Percentiles rank a stretch among this genome's conserved stretches.
These are phyloP conservation scores for Colletotrichum theobromicola DNA, from an alignment of 2,329 filamentous ascomycete species.

Conservation along the genomic window DNA sequence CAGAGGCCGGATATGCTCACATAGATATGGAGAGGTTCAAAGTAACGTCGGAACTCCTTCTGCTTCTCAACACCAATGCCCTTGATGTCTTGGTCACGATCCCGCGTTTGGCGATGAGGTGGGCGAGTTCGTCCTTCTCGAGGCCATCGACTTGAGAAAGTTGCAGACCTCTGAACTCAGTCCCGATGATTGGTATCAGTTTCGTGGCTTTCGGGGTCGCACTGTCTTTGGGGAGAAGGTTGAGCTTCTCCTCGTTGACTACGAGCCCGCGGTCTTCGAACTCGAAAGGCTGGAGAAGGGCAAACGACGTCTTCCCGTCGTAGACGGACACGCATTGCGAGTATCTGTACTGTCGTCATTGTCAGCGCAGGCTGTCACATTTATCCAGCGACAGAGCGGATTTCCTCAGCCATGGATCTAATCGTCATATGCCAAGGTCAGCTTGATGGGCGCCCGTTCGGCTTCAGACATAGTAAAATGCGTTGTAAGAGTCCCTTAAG, in stretches of 20 bases:
- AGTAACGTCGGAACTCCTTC: constrained; percentile 24
- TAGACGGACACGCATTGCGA: constrained; percentile 37
- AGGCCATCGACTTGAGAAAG: constrained; percentile 40
- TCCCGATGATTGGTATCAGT: constrained; percentile 36
- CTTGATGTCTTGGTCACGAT: constrained; percentile 41
- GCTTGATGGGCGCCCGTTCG: background rate
- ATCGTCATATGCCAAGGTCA: constrained; percentile 7
- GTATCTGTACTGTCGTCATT: constrained; percentile 32
- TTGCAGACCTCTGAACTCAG: constrained; percentile 45
- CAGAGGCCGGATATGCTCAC: constrained; percentile 25
- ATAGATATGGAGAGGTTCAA: constrained; percentile 44
- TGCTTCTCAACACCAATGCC: constrained; percentile 8
- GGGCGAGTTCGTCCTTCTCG: constrained; percentile 46
- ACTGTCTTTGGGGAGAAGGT: constrained; percentile 27
- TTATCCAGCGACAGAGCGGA: background rate
- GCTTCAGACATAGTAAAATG: constrained; percentile 63
- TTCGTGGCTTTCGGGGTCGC: constrained; percentile 23
- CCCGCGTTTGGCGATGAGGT: constrained; percentile 45
- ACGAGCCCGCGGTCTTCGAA: constrained; percentile 35
- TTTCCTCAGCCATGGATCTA: constrained; percentile 1
- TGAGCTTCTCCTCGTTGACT: constrained; percentile 32
- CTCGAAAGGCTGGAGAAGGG: constrained; percentile 33
- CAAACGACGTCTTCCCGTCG: constrained; percentile 31
- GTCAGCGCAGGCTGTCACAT: background rate
- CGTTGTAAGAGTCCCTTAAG: rapidly evolving